Conservation (phyloP, 2,329 filamentous ascomycete species). For the Fusarium xyrophilum region DNA sequence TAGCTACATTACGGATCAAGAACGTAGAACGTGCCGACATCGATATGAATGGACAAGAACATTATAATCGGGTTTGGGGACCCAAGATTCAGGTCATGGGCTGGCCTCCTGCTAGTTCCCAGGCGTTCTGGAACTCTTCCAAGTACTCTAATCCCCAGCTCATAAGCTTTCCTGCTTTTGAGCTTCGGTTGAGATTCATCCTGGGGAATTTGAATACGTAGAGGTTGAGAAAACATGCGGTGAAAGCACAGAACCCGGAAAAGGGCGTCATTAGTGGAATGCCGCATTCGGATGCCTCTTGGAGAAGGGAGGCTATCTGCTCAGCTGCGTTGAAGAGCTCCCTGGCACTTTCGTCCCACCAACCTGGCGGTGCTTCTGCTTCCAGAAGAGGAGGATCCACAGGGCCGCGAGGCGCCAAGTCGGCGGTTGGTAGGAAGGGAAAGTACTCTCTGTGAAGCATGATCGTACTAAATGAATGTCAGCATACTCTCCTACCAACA, state of each 20-base stretch:
- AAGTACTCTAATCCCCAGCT: slow-evolving; percentile 32
- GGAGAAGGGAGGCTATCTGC: slow-evolving; percentile 46
- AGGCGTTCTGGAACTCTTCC: slow-evolving; percentile 34
- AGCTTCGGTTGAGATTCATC: slow-evolving; percentile 46
- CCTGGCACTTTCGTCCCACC: slow-evolving; percentile 50
- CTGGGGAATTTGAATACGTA: slow-evolving; percentile 51
- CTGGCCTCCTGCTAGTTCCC: slow-evolving; percentile 40
- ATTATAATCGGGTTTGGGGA: slow-evolving; percentile 40
- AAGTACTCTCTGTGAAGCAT: slow-evolving; percentile 55
- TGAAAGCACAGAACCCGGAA: slow-evolving; percentile 55
- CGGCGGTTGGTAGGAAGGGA: slow-evolving; percentile 50
- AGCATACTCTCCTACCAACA: neutral
- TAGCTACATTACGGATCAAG: slow-evolving; percentile 30
- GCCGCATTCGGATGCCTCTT: slow-evolving; percentile 49
- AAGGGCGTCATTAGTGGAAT: slow-evolving; percentile 51
- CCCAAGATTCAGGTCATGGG: slow-evolving; percentile 43
- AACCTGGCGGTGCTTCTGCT: slow-evolving; percentile 47
- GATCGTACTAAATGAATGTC: slow-evolving; percentile 41
- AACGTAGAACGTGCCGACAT: slow-evolving; percentile 28
- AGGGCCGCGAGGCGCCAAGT: slow-evolving; percentile 47
- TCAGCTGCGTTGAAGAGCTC: slow-evolving; percentile 49
- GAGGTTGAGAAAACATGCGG: slow-evolving; percentile 51
- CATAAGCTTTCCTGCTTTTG: slow-evolving; percentile 27
- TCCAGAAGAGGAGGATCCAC: slow-evolving; percentile 51
- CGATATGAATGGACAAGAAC: slow-evolving; percentile 15